Percentiles rank a stretch among this genome's conserved stretches.
These are phyloP conservation scores for Reticulomyxa filosa DNA, from an alignment of 78 protist genomes.

Conservation along the genomic window DNA sequence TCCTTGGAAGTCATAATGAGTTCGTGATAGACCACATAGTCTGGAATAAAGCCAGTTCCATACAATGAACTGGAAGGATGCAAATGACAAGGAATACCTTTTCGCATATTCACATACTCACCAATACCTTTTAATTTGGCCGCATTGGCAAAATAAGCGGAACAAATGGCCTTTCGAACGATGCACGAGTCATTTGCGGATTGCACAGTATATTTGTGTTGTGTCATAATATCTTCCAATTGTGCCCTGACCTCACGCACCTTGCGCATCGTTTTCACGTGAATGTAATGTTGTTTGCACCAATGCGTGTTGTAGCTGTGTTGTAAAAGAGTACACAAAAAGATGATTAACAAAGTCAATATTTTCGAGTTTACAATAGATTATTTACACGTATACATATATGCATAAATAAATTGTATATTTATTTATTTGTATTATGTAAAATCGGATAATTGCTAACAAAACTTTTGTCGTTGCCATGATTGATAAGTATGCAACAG, in stretches of 20 bases:
- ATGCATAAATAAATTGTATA: background rate
- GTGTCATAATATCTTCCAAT: slow-evolving; percentile 51
- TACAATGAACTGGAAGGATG: slow-evolving; percentile 82
- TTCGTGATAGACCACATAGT: slow-evolving; percentile 94
- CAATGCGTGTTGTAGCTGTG: slow-evolving; percentile 39
- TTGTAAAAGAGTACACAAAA: background rate
- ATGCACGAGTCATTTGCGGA: slow-evolving; percentile 62
- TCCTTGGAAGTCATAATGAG: slow-evolving; percentile 82
- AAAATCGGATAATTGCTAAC: too few species aligned
- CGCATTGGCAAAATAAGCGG: slow-evolving; percentile 52
- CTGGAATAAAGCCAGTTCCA: slow-evolving; percentile 66
- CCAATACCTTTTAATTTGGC: slow-evolving; percentile 38
- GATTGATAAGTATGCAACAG: background rate
- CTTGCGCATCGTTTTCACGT: slow-evolving; percentile 52
- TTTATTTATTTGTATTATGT: too few species aligned
- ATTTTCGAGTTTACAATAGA: background rate
- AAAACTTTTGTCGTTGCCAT: background rate
- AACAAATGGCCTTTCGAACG: slow-evolving; percentile 53
- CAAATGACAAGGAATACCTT: slow-evolving; percentile 77
- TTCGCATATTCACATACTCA: slow-evolving; percentile 79
- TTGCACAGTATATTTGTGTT: background rate
- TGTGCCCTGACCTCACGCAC: slow-evolving; percentile 70
- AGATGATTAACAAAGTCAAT: background rate
- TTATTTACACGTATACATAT: background rate
- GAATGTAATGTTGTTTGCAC: slow-evolving; percentile 69